These are phyloP conservation scores for Copromyces sp. DNA, from an alignment of 495 filamentous ascomycete genomes.

Conservation along the genomic window DNA sequence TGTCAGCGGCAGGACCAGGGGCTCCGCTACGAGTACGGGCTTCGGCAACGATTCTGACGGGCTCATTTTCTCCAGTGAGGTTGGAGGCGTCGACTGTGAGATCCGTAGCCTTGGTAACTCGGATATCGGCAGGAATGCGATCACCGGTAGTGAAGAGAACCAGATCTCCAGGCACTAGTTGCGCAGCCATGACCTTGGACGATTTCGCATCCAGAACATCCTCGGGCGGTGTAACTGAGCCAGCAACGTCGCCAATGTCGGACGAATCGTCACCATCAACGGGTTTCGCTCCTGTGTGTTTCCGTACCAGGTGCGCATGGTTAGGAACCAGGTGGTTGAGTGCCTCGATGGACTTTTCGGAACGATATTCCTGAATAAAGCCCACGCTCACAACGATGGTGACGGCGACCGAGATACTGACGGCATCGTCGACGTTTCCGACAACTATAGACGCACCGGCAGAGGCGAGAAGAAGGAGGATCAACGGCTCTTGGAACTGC, in stretches of 20 bases:
- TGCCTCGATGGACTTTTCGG: constrained; percentile 94
- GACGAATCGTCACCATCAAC: constrained; percentile 21
- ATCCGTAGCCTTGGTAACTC: constrained; percentile 81
- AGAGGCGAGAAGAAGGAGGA: constrained; percentile 80
- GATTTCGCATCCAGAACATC: constrained; percentile 60
- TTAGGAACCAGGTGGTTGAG: constrained; percentile 89
- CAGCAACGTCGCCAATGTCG: constrained; percentile 31
- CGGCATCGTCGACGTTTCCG: constrained; percentile 90
- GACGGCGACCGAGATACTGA: constrained; percentile 90
- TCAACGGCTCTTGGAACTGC: constrained; percentile 91
- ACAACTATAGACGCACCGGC: constrained; percentile 82
- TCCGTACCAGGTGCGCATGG: constrained; percentile 81
- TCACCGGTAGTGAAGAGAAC: constrained; percentile 92
- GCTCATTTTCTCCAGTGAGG: constrained; percentile 92
- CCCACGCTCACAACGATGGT: constrained; percentile 95
- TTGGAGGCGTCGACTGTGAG: constrained; percentile 95
- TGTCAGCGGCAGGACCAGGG: constrained; percentile 12
- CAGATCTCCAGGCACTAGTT: constrained; percentile 85
- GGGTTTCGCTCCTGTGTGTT: constrained; percentile 25
- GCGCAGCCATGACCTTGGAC: constrained; percentile 70
- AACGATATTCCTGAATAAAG: constrained; percentile 95
- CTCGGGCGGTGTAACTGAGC: constrained; percentile 30
- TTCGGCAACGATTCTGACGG: constrained; percentile 66
- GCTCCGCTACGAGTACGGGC: constrained; percentile 49
- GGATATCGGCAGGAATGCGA: constrained; percentile 90